These are phyloP conservation scores for Rhizopogon sp. DNA, from an alignment of 768 basidiomycete species.

Conservation along the genomic window DNA sequence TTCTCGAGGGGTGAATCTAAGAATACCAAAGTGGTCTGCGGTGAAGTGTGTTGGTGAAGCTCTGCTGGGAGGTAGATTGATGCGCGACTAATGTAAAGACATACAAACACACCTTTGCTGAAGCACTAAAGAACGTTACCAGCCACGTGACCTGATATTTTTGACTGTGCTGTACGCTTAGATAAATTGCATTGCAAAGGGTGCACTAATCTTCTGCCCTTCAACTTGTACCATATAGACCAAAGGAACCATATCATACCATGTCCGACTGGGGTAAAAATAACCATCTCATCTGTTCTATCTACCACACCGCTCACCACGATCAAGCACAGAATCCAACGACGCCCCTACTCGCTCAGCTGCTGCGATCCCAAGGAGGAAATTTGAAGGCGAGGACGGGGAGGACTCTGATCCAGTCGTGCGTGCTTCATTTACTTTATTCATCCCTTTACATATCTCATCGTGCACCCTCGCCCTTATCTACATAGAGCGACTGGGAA, in stretches of 20 bases:
- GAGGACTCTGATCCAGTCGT: slow-evolving; percentile 78
- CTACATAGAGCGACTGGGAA: slow-evolving; percentile 89
- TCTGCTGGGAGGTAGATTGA: too few relatives aligned
- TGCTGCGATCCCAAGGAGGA: slow-evolving; percentile 38
- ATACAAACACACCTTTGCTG: too few relatives aligned
- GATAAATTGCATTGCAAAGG: neutral
- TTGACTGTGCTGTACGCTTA: neutral
- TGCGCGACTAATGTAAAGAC: too few relatives aligned
- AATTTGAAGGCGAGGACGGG: slow-evolving; percentile 92
- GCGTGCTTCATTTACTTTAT: slow-evolving; percentile 21
- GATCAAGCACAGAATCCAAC: slow-evolving; percentile 29
- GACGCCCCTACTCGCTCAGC: slow-evolving; percentile 28
- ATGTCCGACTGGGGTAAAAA: slow-evolving; percentile 47
- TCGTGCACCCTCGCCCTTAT: too few relatives aligned
- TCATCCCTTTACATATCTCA: too few relatives aligned
- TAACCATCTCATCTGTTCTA: slow-evolving; percentile 1
- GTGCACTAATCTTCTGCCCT: too few relatives aligned
- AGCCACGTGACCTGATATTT: neutral
- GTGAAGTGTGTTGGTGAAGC: too few relatives aligned
- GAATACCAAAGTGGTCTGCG: too few relatives aligned
- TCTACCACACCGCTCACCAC: slow-evolving; percentile 15
- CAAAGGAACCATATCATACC: slow-evolving; percentile 1
- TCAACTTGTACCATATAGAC: neutral
- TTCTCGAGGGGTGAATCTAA: too few relatives aligned
- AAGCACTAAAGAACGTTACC: too few relatives aligned